Evolutionary conservation across 768 basidiomycete species (phyloP), one percentile per base, ranked within the genome.

Genomic region (Trametes elegans): DNA sequence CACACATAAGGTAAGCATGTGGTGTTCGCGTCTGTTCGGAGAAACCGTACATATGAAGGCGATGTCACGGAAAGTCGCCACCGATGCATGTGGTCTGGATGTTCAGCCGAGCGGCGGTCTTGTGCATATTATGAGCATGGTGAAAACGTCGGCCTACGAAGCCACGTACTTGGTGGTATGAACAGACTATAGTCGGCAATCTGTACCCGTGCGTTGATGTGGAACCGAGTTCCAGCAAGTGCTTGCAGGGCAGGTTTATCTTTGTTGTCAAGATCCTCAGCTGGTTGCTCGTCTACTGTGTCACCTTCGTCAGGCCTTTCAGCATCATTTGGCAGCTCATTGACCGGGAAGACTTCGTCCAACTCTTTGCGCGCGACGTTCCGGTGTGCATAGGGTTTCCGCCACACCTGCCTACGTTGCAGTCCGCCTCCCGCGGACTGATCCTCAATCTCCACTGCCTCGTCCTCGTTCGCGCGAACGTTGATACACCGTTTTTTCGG

Each of bases 161-260:
- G n/a, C n/a, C 21, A 55, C 71, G 49, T 53, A 78, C 79, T 66
- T 49, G 66, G 66, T 35, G 74, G 72, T 14, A 82, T 56, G 58
- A 69, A 79, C 16, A 78, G 59, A 59, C 79, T 81, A 28, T 72
- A 67, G 56, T 81, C 79, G 39, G 72, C 67, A 8, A 79, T 62
- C 41, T 66, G 70, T 23, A 79, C 58, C 28, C 78, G 76, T 6
- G 73, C 74, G 11, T 61, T 66, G 43, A 82, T 73, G 51, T 79
- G 80, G 61, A 82, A 81, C 28, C 79, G 70, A 19, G 73, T 74
- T 11, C 66, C 65, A 27, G 62, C 40, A 14, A 63, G 60, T n/a
- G 18, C 36, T 21, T 38, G 48, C 36, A 41, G 28, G 19, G 34
- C 45, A 5, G 24, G n/a, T 9, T 24, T 31, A 3, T 13, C 34